phyloP scores from a whole-genome alignment of 2,329 filamentous ascomycete genomes.

The Colletotrichum eremochloae region DNA sequence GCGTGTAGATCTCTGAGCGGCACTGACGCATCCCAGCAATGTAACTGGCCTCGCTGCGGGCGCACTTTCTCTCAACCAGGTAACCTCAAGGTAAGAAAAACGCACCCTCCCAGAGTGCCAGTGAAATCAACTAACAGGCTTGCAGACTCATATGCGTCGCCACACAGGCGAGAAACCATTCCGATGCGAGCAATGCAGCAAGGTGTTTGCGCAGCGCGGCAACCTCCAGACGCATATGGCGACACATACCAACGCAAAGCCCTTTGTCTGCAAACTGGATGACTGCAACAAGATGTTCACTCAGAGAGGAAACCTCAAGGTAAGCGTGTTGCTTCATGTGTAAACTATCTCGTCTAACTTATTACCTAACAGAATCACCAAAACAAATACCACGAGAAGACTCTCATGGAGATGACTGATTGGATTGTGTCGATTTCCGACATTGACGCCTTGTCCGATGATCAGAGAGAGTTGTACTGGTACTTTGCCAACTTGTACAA shows the following conservation, averaged over 20 bases:
- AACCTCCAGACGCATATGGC: conserved; percentile 88
- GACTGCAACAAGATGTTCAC: conserved; percentile 90
- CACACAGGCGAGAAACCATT: conserved; percentile 92
- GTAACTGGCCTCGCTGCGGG: conserved; percentile 79
- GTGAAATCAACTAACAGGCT: conserved; percentile 15
- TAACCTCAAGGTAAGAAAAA: conserved; percentile 80
- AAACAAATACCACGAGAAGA: conserved; percentile 90
- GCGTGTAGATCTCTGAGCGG: conserved; percentile 6
- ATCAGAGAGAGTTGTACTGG: conserved; percentile 82
- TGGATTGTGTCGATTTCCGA: conserved; percentile 77
- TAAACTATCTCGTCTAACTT: conserved; percentile 5
- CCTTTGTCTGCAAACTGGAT: conserved; percentile 85
- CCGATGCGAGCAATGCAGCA: conserved; percentile 82
- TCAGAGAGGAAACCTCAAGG: conserved; percentile 92
- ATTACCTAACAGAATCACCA: conserved; percentile 77
- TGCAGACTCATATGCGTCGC: conserved; percentile 84
- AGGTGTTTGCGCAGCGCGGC: conserved; percentile 86
- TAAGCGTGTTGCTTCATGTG: conserved; percentile 51
- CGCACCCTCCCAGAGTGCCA: too few species aligned
- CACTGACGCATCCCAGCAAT: conserved; percentile 63
- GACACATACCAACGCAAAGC: conserved; percentile 82
- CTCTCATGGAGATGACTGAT: conserved; percentile 75
- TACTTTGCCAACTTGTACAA: conserved; percentile 94
- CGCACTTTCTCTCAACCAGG: conserved; percentile 90
- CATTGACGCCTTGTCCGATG: conserved; percentile 72